Base-by-base conservation (phyloP, 257 asterid genomes). In the Penstemon barbatus region DNA sequence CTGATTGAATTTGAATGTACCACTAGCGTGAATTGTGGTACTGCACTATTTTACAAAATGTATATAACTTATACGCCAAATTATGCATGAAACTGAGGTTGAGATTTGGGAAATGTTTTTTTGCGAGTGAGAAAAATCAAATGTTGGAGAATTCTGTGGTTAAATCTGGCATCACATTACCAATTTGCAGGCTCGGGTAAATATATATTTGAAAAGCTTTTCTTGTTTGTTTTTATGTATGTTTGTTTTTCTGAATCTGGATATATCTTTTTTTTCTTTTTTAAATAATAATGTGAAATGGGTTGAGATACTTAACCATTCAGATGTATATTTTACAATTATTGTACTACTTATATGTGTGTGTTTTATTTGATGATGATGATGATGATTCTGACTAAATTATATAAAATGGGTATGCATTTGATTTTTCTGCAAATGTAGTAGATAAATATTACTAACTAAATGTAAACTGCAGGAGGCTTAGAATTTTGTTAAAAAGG, bases 381-480 rank as follows among this genome's bases (percentile, higher is more conserved):
- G 77, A 63, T 44, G 73, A 53, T 42, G 61, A 69, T 69, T 37
- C 25, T 50, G 69, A 42, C 37, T 18, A 9, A 43, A n/a, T 55
- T 6, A 19, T 50, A 71, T 25, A 1, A 7, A 13, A 39, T 63
- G 55, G 37, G 60, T 10, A n/a, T 6, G 18, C 18, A 33, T 61
- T 53, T 51, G 15, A 53, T 18, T 57, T 42, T 59, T n/a, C n/a
- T n/a, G 48, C 7, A 66, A 13, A 39, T 53, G 55, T 55, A 39
- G 13, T 63, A 15, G 60, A 44, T 69, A 10, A 67, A 66, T 71
- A 53, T 66, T 71, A 15, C 18, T 15, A 65, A 74, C 54, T 64
- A 57, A 61, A 66, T 15, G 71, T 38, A 72, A 78, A 79, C 66
- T 83, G 75, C 80, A 78, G 85, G 85, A 71, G 65, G 73, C 65